Base-by-base conservation (phyloP, 1,139 yeast genomes). In the Candida neerlandica region DNA sequence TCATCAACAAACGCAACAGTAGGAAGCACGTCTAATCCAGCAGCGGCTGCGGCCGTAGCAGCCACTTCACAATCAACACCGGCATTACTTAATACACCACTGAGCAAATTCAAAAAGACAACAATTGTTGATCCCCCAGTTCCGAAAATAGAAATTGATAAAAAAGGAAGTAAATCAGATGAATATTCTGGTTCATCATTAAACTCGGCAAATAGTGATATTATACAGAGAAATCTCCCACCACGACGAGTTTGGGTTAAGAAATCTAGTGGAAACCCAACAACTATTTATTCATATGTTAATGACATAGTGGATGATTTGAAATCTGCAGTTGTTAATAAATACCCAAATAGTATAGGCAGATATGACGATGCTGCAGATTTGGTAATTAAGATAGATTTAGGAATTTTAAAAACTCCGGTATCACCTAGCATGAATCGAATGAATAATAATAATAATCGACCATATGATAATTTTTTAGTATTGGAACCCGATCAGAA, bases 301-400 rank as follows among this genome's bases (percentile, higher is more conserved):
- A 60, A 64, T 26, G 89, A 85, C 56, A 71, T 89, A 1, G 78
- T 89, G 4, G 96, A 89, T 62, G 96, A 89, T 62, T 71, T 89
- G 58, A 89, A 89, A 60, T 69, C 76, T 21, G 73, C 80, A 49
- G 76, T 88, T 0, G 64, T 83, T 45, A 71, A 69, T 49, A 86
- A 85, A 59, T 89, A 81, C 58, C 95, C 96, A 11, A 84, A 84
- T 38, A 74, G 90, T 0, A 68, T 89, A 47, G 94, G 85, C 0
- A 67, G 78, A 43, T 62, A 66, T 15, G 79, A 73, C 51, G 96
- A 89, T 61, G 89, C 94, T 0, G 85, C 95, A 0, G 96, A 89
- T 56, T 62, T 84, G 30, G 52, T 71, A 0, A 64, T 82, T 14
- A 81, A 67, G 46, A 55, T 79, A 56, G 80, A 72, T 46, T 50